Evolutionary conservation across 345 rosid genomes (phyloP), one percentile per base, ranked within the genome.

Genomic region (Citrus sp.): DNA sequence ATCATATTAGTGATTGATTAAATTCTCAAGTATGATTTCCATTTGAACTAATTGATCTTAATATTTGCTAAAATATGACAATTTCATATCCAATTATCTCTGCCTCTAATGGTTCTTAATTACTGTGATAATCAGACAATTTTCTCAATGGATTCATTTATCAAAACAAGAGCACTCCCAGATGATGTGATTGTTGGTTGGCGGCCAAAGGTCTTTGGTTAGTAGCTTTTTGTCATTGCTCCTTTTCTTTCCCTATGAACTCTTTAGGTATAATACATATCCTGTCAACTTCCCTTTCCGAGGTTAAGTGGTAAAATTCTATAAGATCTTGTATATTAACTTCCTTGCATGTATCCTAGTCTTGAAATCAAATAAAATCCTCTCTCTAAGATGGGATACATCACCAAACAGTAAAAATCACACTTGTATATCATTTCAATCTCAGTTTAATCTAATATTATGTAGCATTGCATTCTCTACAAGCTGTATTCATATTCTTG

Each of bases 121-220:
- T 67, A 65, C 58, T 59, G 7, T 83, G 42, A 38, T 82, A 24
- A 70, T 21, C 97, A 96, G 98, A 87, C 74, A 69, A 81, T 96
- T 51, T 93, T 92, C 89, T 90, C 95, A 4, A 73, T 84, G 87
- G 97, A 93, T 18, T 96, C 98, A 1, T 93, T 93, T 12, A 38
- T 70, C 35, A 93, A 90, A 61, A 93, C 99, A 4, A 85, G 82
- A 14, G 97, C 95, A 19, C 90, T 87, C 54, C 89, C 85, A 16
- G 96, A 93, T 80, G 98, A 95, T 77, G 94, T 93, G 3, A 82
- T 95, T 67, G 96, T 89, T 22, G 98, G 99, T 74, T 95, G 99
- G 99, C 94, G 83, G 79, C 95, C 97, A 25, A 93, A 93, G 85
- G 97, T 93, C 67, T 73, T 86, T 89, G 94, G 89, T 73, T 93